Conservation (phyloP, 371 early-diverging fungal species). For the Dinochytrium kinnereticum region DNA sequence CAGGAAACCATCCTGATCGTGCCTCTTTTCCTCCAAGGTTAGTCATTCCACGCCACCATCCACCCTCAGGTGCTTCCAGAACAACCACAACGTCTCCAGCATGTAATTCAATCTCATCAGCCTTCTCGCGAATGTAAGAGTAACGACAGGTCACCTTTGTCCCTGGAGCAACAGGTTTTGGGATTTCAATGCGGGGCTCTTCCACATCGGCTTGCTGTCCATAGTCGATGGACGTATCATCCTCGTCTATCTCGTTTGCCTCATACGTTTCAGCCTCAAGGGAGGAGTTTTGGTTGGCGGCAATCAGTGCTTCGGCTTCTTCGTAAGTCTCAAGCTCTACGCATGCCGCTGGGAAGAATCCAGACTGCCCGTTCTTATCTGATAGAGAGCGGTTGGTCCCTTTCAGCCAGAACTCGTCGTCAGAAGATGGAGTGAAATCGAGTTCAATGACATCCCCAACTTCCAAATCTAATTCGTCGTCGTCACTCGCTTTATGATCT, state of each 20-base stretch:
- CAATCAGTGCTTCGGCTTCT: background rate
- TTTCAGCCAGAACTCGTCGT: constrained; percentile 51
- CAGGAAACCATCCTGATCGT: constrained; percentile 59
- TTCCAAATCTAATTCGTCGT: constrained; percentile 50
- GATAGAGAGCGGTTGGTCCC: constrained; percentile 55
- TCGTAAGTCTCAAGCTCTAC: constrained; percentile 48
- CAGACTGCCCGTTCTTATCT: constrained; percentile 50
- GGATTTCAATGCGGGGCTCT: constrained; percentile 26
- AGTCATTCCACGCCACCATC: constrained; percentile 58
- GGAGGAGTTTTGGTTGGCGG: background rate
- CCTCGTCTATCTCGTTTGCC: constrained; percentile 16
- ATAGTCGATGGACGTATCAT: constrained; percentile 8
- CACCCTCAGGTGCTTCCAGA: constrained; percentile 58
- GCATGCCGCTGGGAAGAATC: constrained; percentile 51
- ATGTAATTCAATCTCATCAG: constrained; percentile 54
- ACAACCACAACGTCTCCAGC: constrained; percentile 53
- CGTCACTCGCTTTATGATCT: constrained; percentile 39
- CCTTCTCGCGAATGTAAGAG: constrained; percentile 45
- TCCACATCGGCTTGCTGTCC: background rate
- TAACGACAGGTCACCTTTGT: constrained; percentile 41
- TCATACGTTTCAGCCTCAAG: background rate
- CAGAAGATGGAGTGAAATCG: constrained; percentile 35
- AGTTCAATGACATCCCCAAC: constrained; percentile 54
- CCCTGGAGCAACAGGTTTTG: constrained; percentile 48
- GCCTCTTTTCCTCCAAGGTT: constrained; percentile 49